A percentile compares a stretch with the other conserved stretches of the same genome.
phyloP scores from a whole-genome alignment of 2,329 filamentous ascomycete genomes.

The Colletotrichum trifolii region DNA sequence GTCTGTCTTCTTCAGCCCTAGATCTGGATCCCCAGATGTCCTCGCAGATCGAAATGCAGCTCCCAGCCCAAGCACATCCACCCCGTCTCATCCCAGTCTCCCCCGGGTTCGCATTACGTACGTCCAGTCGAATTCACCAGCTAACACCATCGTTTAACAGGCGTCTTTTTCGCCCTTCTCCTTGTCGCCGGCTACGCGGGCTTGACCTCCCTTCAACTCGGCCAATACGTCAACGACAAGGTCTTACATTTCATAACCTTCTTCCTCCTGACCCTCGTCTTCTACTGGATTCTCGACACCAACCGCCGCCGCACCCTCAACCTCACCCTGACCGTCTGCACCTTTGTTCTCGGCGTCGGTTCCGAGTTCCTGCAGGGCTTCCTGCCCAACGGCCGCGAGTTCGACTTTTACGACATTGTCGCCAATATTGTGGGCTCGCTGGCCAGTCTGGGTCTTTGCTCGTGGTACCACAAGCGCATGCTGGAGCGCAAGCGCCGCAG shows the following conservation, averaged over 20 bases:
- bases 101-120: constrained; percentile 5
- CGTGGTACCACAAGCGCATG: constrained; percentile 97
- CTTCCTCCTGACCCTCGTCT: constrained; percentile 85
- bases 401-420: constrained; percentile 86
- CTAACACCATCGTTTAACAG: constrained; percentile 54
- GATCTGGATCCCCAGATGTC: constrained; percentile 14
- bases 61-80: not conserved
- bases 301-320: constrained; percentile 86
- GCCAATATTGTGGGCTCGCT: constrained; percentile 88
- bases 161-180: constrained; percentile 76
- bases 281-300: constrained; percentile 98
- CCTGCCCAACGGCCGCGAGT: constrained; percentile 76
- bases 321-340: constrained; percentile 84
- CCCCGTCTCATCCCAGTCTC: not conserved
- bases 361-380: constrained; percentile 81
- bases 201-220: constrained; percentile 72
- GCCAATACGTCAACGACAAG: constrained; percentile 83
- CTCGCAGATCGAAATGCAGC: constrained; percentile 7
- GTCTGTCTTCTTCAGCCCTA: not conserved
- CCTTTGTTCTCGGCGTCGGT: constrained; percentile 75
- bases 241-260: constrained; percentile 88
- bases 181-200: constrained; percentile 83
- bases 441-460: constrained; percentile 77
- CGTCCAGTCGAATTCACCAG: not conserved
- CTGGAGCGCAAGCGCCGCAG: constrained; percentile 83